Conservation (phyloP, 306 rosid species). For the Cicer yamashitae region DNA sequence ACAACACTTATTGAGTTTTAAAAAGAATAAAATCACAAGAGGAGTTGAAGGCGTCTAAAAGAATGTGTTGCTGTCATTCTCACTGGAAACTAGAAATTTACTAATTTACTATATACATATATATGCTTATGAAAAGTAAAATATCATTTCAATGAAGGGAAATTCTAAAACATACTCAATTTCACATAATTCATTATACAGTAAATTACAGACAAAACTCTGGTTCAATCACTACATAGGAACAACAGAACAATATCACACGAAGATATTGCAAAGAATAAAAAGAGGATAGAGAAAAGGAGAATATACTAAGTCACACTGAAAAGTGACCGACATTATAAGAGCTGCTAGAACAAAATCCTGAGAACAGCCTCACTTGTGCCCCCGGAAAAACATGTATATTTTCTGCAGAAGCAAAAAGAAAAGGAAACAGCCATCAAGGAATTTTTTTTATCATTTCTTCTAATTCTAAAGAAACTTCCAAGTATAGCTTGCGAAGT, state of each 20-base stretch:
- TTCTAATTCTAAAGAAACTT: neutral
- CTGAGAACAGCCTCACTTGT: conserved; percentile 61
- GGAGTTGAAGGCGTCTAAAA: no score
- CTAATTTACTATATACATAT: neutral
- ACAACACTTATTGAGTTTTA: no score
- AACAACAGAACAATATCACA: conserved; percentile 35
- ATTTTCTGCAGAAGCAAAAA: conserved; percentile 73
- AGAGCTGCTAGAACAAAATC: conserved; percentile 42
- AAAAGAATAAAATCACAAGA: no score
- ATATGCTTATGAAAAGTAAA: conserved; percentile 23
- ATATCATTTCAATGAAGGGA: conserved; percentile 4
- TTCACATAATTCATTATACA: conserved; percentile 36
- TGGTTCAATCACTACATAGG: conserved; percentile 35
- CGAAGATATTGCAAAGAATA: conserved; percentile 11
- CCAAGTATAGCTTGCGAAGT: conserved; percentile 10
- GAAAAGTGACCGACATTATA: conserved; percentile 33
- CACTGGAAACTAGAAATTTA: no score
- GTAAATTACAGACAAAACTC: conserved; percentile 22
- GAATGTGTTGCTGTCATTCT: no score
- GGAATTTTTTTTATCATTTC: neutral
- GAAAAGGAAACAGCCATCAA: conserved; percentile 27
- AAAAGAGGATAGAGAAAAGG: conserved; percentile 25
- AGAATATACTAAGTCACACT: conserved; percentile 53
- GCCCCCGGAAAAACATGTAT: conserved; percentile 89
- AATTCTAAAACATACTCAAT: conserved; percentile 23